A percentile compares a stretch with the other conserved stretches of the same genome.
Conservation (phyloP, 345 rosid genomes). For the Conringia planisiliqua region DNA sequence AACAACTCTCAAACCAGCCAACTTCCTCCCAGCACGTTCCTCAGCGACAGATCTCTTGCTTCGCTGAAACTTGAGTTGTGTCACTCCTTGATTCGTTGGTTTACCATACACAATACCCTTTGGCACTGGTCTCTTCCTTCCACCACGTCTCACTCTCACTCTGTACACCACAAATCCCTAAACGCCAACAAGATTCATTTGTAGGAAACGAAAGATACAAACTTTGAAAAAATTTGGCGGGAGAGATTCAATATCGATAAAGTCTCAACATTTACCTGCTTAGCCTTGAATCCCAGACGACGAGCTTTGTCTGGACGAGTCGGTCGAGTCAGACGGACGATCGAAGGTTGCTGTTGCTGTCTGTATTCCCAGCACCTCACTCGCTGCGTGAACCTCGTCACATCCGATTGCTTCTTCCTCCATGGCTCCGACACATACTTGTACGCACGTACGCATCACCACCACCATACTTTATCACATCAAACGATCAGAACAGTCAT, state of each 20-base stretch:
- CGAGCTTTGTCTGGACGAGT: neutral
- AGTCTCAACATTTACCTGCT: neutral
- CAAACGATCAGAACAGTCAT: too few relatives aligned
- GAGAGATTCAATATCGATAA: neutral
- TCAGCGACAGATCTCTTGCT: neutral
- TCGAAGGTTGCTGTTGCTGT: neutral
- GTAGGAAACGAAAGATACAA: too few relatives aligned
- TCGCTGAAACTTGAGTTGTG: neutral
- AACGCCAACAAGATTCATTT: too few relatives aligned
- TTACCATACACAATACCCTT: neutral
- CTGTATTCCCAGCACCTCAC: neutral
- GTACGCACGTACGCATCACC: neutral
- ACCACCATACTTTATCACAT: too few relatives aligned
- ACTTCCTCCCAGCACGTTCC: neutral
- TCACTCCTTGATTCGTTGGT: neutral
- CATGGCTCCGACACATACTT: neutral
- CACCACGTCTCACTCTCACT: neutral
- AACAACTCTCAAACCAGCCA: neutral
- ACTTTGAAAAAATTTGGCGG: too few relatives aligned
- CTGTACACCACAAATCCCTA: neutral
- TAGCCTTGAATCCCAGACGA: neutral
- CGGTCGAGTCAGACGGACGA: neutral
- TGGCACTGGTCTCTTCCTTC: neutral
- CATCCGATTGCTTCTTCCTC: neutral
- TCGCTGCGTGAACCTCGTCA: neutral